These are phyloP conservation scores for Debaryomyces castellii DNA, from an alignment of 805 yeast species.

Conservation along the genomic window DNA sequence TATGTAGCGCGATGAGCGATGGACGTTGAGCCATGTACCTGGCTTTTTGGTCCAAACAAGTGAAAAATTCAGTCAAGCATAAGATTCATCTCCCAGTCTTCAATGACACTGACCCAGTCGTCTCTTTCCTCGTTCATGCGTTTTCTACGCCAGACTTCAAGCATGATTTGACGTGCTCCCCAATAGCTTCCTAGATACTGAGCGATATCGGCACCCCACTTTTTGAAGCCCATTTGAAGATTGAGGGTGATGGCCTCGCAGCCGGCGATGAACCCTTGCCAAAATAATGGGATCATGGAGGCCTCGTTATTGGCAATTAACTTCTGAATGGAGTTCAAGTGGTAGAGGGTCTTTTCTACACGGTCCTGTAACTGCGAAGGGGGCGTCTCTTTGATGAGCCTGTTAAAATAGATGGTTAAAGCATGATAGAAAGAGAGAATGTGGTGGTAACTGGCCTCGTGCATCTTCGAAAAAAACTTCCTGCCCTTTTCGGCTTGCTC, in stretches of 20 bases:
- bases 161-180: slow-evolving; percentile 83
- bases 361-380: slow-evolving; percentile 60
- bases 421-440: slow-evolving; percentile 77
- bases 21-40: no score
- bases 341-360: slow-evolving; percentile 60
- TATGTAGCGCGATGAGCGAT: neutral
- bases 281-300: slow-evolving; percentile 71
- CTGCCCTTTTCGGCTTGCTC: slow-evolving; percentile 11
- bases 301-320: slow-evolving; percentile 56
- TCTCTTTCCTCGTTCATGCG: slow-evolving; percentile 55
- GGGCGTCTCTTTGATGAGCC: slow-evolving; percentile 56
- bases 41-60: neutral
- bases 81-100: slow-evolving; percentile 83
- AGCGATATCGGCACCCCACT: slow-evolving; percentile 69
- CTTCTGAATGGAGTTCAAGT: slow-evolving; percentile 59
- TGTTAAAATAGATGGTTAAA: slow-evolving; percentile 65
- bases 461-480: slow-evolving; percentile 50
- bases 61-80: slow-evolving; percentile 52
- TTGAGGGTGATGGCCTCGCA: slow-evolving; percentile 65
- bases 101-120: slow-evolving; percentile 76
- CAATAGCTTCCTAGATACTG: slow-evolving; percentile 68
- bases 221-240: slow-evolving; percentile 64
- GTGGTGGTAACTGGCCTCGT: slow-evolving; percentile 78
- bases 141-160: slow-evolving; percentile 82
- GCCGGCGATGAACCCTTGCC: slow-evolving; percentile 91